Evolutionary conservation across 805 yeast genomes (phyloP).

Genomic region (Cyberlindnera amylophila): DNA sequence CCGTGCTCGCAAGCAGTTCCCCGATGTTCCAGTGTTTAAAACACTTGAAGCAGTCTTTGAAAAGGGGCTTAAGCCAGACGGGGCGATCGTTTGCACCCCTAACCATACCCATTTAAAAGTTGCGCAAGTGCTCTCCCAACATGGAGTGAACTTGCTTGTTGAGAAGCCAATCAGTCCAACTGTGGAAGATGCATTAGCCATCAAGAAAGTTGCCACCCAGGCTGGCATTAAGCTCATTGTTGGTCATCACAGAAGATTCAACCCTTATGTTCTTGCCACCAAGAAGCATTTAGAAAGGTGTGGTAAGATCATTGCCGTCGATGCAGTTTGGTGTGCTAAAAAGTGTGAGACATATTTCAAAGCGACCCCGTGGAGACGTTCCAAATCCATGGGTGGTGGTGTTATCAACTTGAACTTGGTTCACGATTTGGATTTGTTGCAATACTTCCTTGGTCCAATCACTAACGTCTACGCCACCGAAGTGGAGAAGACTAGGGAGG

Average conservation of each 20-base stretch:
- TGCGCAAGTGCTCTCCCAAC: conserved; percentile 8
- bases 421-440: conserved; percentile 20
- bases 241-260: conserved; percentile 23
- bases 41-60: conserved; percentile 9
- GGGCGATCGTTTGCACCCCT: conserved; percentile 22
- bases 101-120: conserved; percentile 17
- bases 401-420: conserved; percentile 19
- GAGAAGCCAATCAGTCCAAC: conserved; percentile 21
- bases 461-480: conserved; percentile 16
- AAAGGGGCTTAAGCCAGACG: conserved; percentile 14
- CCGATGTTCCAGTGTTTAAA: conserved; percentile 9
- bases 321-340: conserved; percentile 21
- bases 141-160: conserved; percentile 15
- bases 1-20: conserved; percentile 9
- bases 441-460: conserved; percentile 20
- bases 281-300: conserved; percentile 16
- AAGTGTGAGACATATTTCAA: conserved; percentile 19
- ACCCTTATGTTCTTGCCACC: conserved; percentile 21
- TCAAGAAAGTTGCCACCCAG: conserved; percentile 10
- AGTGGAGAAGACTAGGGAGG: conserved; percentile 13
- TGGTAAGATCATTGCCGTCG: conserved; percentile 19
- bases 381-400: conserved; percentile 19
- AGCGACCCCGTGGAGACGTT: conserved; percentile 17
- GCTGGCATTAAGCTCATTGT: conserved; percentile 15
- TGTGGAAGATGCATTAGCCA: conserved; percentile 14